phyloP scores from a whole-genome alignment of 2,329 filamentous ascomycete species.

The Penicillium sp. region DNA sequence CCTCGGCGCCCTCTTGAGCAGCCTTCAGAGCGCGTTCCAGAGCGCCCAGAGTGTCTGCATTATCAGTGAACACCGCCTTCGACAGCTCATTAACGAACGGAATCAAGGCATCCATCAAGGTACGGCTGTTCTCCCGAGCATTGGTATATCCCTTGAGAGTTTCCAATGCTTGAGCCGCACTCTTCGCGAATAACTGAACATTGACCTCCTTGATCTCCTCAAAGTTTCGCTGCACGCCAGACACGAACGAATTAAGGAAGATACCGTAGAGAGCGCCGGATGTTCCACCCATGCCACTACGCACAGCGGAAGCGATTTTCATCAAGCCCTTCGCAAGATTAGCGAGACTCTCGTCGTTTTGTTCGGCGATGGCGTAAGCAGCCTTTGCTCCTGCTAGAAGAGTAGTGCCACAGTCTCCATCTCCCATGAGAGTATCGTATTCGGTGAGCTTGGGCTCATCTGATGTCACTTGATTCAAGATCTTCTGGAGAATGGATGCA shows the following conservation, averaged over 20 bases:
- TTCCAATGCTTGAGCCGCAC: slow-evolving; percentile 7
- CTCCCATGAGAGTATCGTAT: slow-evolving; percentile 18
- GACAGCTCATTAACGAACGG: slow-evolving; percentile 10
- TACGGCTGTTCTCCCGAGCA: slow-evolving; percentile 9
- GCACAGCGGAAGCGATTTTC: slow-evolving; percentile 7
- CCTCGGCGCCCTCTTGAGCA: slow-evolving; percentile 6
- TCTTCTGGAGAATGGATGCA: background rate
- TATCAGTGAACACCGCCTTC: slow-evolving; percentile 1
- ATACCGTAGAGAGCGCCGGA: slow-evolving; percentile 14
- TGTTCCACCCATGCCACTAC: slow-evolving; percentile 12
- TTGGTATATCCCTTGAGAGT: slow-evolving; percentile 11
- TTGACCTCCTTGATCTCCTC: slow-evolving; percentile 4
- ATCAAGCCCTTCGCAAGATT: slow-evolving; percentile 7
- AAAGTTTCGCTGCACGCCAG: slow-evolving; percentile 5
- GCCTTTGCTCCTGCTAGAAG: slow-evolving; percentile 10
- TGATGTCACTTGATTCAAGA: slow-evolving; percentile 3
- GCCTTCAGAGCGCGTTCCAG: slow-evolving; percentile 1
- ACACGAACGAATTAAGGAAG: slow-evolving; percentile 10
- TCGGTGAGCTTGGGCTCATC: slow-evolving; percentile 16
- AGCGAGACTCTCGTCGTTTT: background rate
- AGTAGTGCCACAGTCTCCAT: slow-evolving; percentile 18
- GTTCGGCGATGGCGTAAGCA: background rate
- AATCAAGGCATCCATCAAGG: slow-evolving; percentile 14
- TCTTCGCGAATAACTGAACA: slow-evolving; percentile 7
- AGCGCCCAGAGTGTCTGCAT: background rate